phyloP scores from a whole-genome alignment of 306 rosid species.

The Inga oerstediana region DNA sequence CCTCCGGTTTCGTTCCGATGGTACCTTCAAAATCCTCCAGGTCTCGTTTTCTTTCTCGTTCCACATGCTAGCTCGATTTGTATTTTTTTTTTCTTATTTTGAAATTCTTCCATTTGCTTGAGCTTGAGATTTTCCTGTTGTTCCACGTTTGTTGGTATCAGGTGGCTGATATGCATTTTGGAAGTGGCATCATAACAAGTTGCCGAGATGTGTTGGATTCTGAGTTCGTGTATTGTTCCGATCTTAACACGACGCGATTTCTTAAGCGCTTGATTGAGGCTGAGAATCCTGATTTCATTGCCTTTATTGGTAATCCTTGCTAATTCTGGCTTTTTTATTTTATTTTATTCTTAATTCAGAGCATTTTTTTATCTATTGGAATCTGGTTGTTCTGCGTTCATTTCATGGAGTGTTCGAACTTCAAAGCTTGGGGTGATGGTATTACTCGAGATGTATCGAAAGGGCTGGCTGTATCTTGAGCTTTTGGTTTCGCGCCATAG shows the following conservation, averaged over 20 bases:
- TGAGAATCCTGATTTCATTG: slow-evolving; percentile 82
- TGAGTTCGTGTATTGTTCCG: slow-evolving; percentile 70
- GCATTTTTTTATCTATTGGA: not conserved
- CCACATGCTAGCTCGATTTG: not conserved
- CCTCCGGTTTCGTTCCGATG: slow-evolving; percentile 78
- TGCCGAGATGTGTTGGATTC: slow-evolving; percentile 79
- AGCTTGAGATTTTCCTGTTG: not conserved
- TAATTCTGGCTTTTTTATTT: not conserved
- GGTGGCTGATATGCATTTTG: slow-evolving; percentile 98
- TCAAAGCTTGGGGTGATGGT: not conserved
- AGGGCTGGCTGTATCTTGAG: not conserved
- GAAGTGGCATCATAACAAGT: slow-evolving; percentile 56
- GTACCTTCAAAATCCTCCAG: slow-evolving; percentile 93
- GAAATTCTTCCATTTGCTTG: not conserved
- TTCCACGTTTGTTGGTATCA: not conserved
- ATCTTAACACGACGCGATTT: slow-evolving; percentile 79
- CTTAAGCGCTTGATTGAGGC: slow-evolving; percentile 57
- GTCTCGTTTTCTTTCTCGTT: slow-evolving; percentile 22
- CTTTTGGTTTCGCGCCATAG: not conserved
- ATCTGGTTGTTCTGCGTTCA: not conserved
- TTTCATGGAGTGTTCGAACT: not conserved
- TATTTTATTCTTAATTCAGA: not conserved
- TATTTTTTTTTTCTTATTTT: not conserved
- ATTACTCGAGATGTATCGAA: not conserved
- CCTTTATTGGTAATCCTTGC: slow-evolving; percentile 68